Base-by-base conservation (phyloP, 179 eudicot species). In the Heliamphora pulchella region DNA sequence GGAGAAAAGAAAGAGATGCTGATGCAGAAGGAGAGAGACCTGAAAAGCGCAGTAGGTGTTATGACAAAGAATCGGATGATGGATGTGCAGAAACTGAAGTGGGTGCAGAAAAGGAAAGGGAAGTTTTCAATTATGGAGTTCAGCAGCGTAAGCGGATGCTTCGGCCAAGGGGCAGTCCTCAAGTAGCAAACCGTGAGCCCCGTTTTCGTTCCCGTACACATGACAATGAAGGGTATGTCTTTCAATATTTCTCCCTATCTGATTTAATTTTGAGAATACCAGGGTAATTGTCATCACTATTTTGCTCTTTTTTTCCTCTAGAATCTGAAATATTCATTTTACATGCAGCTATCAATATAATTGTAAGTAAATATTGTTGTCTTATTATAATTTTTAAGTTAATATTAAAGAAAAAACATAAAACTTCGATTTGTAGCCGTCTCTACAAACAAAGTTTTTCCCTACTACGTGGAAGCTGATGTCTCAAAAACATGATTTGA, bases 61-160 rank as follows among this genome's bases (percentile, higher is more conserved):
- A 77, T 82, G 95, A 90, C 31, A 96, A 94, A 84, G 99, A 91
- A 80, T 81, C 88, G 44, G 97, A 94, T 78, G 97, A 90, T 75
- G 94, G 92, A 20, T 87, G 82, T 75, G 81, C 84, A 43, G 92
- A 91, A 81, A 85, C 79, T 69, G 98, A 91, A 73, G 94, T 86
- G 53, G 88, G 82, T 62, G 74, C 84, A 7, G 98, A 89, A 70
- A 89, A 82, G 80, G 98, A 96, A 68, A 93, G 91, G 79, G 97
- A 95, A 55, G 85, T 79, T 79, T 91, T 89, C 69, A 84, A 78
- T 82, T 86, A 82, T 85, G 96, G 91, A 18, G 90, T 89, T 86
- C 96, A 92, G 83, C 99, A 96, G 81, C 88, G 94, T 64, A 94
- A 90, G 88, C 92, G 94, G 85, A 92, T 92, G 96, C 94, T 94